phyloP scores from a whole-genome alignment of 83 land plant species.

The Thuja plicata region DNA sequence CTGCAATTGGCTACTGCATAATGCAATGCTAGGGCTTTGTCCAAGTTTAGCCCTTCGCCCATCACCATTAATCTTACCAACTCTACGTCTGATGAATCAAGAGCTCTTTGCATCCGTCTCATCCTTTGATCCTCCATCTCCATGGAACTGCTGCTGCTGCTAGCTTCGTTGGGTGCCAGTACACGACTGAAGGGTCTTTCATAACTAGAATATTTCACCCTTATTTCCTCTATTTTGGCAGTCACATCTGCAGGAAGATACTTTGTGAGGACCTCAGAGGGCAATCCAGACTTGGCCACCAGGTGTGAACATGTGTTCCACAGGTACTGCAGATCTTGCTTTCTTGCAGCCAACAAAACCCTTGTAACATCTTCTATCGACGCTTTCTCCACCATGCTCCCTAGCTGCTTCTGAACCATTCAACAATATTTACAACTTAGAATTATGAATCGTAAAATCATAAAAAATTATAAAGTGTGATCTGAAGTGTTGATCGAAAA shows the following conservation, averaged over 20 bases:
- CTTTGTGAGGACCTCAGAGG: slow-evolving; percentile 71
- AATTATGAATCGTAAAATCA: not conserved
- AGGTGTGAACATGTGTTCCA: slow-evolving; percentile 88
- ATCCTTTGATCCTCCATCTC: slow-evolving; percentile 69
- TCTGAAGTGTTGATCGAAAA: too few species aligned
- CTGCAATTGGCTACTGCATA: slow-evolving; percentile 87
- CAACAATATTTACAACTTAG: not conserved
- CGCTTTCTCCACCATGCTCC: slow-evolving; percentile 84
- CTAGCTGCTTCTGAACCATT: slow-evolving; percentile 75
- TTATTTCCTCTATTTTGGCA: slow-evolving; percentile 73
- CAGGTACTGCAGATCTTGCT: slow-evolving; percentile 73
- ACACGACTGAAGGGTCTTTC: not conserved
- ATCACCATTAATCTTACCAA: slow-evolving; percentile 98
- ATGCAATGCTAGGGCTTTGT: slow-evolving; percentile 84
- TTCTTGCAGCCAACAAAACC: slow-evolving; percentile 75
- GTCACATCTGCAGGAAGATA: slow-evolving; percentile 84
- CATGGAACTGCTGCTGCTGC: slow-evolving; percentile 30
- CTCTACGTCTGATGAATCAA: slow-evolving; percentile 94
- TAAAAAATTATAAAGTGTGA: too few species aligned
- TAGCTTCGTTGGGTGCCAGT: not conserved
- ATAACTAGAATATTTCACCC: slow-evolving; percentile 35
- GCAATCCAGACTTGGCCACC: slow-evolving; percentile 88
- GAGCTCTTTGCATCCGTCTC: slow-evolving; percentile 83
- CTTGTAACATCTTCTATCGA: slow-evolving; percentile 95
- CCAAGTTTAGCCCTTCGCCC: slow-evolving; percentile 95